Base-by-base conservation (phyloP, 225 moss, liverwort and hornwort genomes). In the Bryoerythrophyllum caledonicum region DNA sequence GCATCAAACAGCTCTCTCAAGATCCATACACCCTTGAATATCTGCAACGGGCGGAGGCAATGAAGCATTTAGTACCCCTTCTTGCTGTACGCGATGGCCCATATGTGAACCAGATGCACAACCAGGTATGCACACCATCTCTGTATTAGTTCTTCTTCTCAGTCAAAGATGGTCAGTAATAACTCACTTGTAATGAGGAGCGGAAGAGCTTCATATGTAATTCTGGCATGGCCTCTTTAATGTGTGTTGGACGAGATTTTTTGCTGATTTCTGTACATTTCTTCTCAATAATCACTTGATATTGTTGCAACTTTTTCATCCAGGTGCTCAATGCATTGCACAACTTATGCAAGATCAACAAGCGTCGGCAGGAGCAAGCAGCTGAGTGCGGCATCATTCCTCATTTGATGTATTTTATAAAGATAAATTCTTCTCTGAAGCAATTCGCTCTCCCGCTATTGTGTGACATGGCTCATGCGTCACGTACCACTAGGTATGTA, bases 261-360 rank as follows among this genome's bases (percentile, higher is more conserved):
- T 37, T 53, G 49, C 37, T 28, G 32, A 24, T 53, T 25, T 74
- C 20, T 37, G 35, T 15, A 10, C 25, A 74, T 25, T 34, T 64
- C 54, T 26, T 25, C 25, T 63, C 38, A 64, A 35, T 37, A 27
- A 56, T 9, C 41, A 43, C 27, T 65, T 10, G 52, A 5, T 20
- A 58, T 55, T 56, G 57, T 48, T 66, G 13, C 41, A 26, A 56
- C 30, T 28, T 43, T 57, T 58, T 43, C 70, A 64, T 56, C 4
- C 88, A 92, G 92, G 92, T 90, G 34, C 78, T 93, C 41, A 90
- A 89, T 84, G 82, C 92, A 8, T 81, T 93, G 35, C 80, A 89
- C 76, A 93, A 93, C 70, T 80, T 93, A 68, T 93, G 92, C 89
- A 93, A 93, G 81, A 93, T 93, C 63, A 93, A 93, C 60, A 93